phyloP scores from a whole-genome alignment of 352 stramenopile species.

The Phytophthora litchii region DNA sequence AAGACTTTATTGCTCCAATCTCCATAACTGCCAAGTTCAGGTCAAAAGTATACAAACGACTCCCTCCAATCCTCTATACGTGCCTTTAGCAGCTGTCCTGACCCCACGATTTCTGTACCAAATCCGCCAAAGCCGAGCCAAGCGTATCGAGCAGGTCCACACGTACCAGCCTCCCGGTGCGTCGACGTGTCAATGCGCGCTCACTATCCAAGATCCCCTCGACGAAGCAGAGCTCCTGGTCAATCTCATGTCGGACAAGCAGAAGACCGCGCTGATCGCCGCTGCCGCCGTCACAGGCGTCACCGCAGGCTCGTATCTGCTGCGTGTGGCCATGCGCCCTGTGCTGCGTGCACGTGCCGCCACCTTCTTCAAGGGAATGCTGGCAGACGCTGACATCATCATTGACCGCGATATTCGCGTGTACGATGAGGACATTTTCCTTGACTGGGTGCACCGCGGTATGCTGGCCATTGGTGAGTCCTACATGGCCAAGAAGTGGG shows the following conservation, averaged over 20 bases:
- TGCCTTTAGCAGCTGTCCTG: constrained; percentile 1
- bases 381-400: constrained; percentile 80
- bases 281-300: constrained; percentile 67
- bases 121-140: constrained; percentile 21
- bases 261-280: constrained; percentile 77
- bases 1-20: constrained; percentile 4
- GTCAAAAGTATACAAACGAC: constrained; percentile 22
- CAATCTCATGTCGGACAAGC: constrained; percentile 50
- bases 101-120: constrained; percentile 33
- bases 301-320: constrained; percentile 67
- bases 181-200: constrained; percentile 28
- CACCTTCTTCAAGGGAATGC: constrained; percentile 85
- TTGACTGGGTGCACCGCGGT: constrained; percentile 84
- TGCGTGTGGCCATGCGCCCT: constrained; percentile 72
- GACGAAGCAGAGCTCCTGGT: constrained; percentile 16
- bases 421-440: constrained; percentile 85
- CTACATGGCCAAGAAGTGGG: constrained; percentile 91
- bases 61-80: constrained; percentile 19
- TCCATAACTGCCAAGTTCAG: constrained; percentile 13
- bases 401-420: constrained; percentile 82
- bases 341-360: constrained; percentile 68
- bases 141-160: constrained; percentile 21
- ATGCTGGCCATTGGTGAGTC: constrained; percentile 89
- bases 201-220: constrained; percentile 38
- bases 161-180: constrained; percentile 4